Evolutionary conservation across 2,329 filamentous ascomycete genomes (phyloP).

Genomic region (Metarhizium humberi): DNA sequence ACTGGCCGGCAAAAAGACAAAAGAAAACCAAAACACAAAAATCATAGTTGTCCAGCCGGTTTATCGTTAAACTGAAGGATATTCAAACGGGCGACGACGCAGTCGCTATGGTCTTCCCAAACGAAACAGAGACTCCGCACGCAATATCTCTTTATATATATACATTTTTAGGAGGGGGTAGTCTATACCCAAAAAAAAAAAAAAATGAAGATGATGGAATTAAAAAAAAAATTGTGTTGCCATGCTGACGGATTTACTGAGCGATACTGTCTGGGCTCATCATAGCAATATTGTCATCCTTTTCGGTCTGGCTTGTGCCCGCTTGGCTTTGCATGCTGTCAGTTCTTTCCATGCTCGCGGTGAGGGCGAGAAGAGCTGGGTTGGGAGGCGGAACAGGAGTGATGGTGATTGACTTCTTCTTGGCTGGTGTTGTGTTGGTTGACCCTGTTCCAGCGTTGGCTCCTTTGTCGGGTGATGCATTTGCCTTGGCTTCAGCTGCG

Average conservation of each 20-base stretch:
- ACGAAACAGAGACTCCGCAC: not conserved
- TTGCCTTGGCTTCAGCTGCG: conserved; percentile 38
- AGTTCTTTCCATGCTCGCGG: conserved; percentile 46
- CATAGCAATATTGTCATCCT: conserved; percentile 63
- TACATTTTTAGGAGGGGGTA: not conserved
- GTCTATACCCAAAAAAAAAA: not conserved
- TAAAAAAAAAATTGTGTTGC: not conserved
- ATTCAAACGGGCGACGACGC: not conserved
- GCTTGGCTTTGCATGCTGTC: conserved; percentile 49
- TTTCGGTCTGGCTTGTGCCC: conserved; percentile 56
- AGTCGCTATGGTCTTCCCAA: not conserved
- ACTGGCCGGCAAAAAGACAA: not conserved
- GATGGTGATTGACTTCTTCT: conserved; percentile 40
- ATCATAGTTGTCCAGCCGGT: not conserved
- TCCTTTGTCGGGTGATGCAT: conserved; percentile 24
- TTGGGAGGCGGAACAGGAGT: conserved; percentile 28
- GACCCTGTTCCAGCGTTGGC: conserved; percentile 13
- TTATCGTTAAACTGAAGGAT: not conserved
- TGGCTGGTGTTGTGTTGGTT: conserved; percentile 33
- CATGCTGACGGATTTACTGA: conserved; percentile 17
- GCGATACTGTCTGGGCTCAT: conserved; percentile 77
- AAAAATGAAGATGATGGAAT: not conserved
- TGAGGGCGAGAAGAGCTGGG: conserved; percentile 29
- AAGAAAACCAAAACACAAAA: not conserved
- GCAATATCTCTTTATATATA: not conserved